Base-by-base conservation (phyloP, 768 basidiomycete genomes). In the Mycena metata region DNA sequence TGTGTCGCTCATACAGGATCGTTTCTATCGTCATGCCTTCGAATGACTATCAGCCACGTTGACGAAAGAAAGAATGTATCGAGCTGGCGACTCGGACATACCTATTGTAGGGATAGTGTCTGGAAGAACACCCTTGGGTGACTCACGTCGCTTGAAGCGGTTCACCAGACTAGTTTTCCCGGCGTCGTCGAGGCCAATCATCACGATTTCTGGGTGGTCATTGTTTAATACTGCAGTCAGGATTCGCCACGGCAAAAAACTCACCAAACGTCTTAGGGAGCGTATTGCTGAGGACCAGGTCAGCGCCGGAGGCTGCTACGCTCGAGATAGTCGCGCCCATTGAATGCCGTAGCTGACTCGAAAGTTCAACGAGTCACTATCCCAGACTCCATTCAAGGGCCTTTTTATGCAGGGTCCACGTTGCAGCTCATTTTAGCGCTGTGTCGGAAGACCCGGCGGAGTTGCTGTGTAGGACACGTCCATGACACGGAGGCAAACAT, bases 1-100 rank as follows among this genome's bases (percentile, higher is more conserved):
- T 80, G 69, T 86, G 83, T 75, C 85, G 84, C 77, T 85, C 85
- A 61, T 63, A 46, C 30, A 36, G 5, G 65, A 87, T 83, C 41
- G 85, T 86, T 80, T 88, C 85, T 71, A 86, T 83, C 77, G 85
- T 87, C 82, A 1, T 24, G 7, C 65, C 65, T 66, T n/a, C n/a
- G 13, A 7, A 9, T 35, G 16, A 2, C 11, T 30, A 9, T 26
- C 23, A 33, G 13, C 13, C 24, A n/a, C 11, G 33, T 13, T 6
- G 41, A 59, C 12, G 30, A 46, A 46, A n/a, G 11, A 23, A 24
- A 4, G 26, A 45, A 43, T 4, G 39, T n/a, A n/a, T 39, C 39
- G 39, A 39, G n/a, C 16, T 17, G 17, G 35, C 60, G 85, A n/a
- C n/a, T n/a, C n/a, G n/a, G n/a, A n/a, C n/a, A n/a, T 85, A 21